Evolutionary conservation across 495 filamentous ascomycete species (phyloP), one percentile per base, ranked within the genome.

Genomic region (Penicillium verhagenii): DNA sequence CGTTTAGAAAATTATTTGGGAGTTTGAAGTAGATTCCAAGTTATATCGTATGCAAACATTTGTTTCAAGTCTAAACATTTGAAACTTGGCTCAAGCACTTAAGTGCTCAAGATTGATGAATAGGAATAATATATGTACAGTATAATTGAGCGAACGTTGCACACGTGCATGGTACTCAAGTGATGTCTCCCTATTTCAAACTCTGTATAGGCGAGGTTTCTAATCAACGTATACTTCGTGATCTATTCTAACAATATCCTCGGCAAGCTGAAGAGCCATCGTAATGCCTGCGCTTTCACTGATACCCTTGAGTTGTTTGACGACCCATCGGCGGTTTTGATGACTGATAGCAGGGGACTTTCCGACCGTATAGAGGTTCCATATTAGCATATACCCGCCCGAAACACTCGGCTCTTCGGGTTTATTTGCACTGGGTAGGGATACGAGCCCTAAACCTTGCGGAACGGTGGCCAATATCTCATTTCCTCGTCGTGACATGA

Each of bases 391-490:
- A 48, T 74, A 68, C 1, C 66, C 63, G 3, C 69, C 64, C 0
- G 70, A 64, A 19, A 69, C 54, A n/a, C 46, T 63, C 19, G 20
- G 40, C 24, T 50, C 44, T 18, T 51, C 21, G 2, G 55, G 52
- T 9, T 40, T 21, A 51, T 54, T 53, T 24, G 53, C 14, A 10
- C 35, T 29, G 18, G 33, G 38, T n/a, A 42, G 43, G 3, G 56
- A 57, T 33, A 69, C 13, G 37, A 57, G 52, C n/a, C 53, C 68
- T 10, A 68, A 28, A 21, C 33, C 63, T 46, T 79, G 76, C 6
- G 81, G 79, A 1, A 82, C 67, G 45, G 68, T 80, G 33, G 72
- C 74, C 24, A 74, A 54, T 20, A 82, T 73, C 50, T 76, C 76
- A 10, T 72, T 59, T 26, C 70, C 59, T 24, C 77, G 58, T 18